phyloP scores from a whole-genome alignment of 805 yeast genomes.

The Saccharomycopsis schoenii region DNA sequence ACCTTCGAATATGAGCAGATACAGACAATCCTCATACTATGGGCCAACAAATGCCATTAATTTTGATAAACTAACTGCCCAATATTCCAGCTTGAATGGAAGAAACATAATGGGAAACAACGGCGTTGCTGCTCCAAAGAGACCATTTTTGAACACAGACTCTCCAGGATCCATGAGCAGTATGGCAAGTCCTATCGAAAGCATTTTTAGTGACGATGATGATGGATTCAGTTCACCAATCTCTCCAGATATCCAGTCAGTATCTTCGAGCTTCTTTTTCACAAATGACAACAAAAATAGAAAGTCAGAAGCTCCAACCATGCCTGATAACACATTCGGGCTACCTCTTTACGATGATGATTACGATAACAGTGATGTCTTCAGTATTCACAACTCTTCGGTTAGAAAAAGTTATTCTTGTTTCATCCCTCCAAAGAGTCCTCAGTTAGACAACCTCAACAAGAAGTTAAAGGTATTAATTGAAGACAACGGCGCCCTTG shows the following conservation, averaged over 20 bases:
- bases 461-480: neutral
- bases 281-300: neutral
- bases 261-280: neutral
- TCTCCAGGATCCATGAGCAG: neutral
- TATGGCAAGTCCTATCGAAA: slow-evolving; percentile 1
- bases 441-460: neutral
- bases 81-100: neutral
- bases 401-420: neutral
- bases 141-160: neutral
- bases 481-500: neutral
- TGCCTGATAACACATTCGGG: neutral
- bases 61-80: neutral
- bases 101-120: neutral
- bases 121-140: neutral
- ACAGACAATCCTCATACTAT: neutral
- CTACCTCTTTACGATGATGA: neutral
- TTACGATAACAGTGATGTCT: neutral
- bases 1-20: neutral
- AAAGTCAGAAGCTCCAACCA: neutral
- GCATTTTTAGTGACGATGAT: slow-evolving; percentile 9
- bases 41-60: neutral
- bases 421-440: neutral
- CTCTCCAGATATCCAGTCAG: neutral
- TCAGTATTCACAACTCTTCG: neutral
- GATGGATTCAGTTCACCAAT: neutral